Evolutionary conservation across 2,329 filamentous ascomycete genomes (phyloP), one percentile per base, ranked within the genome.

Genomic region (Ophiostoma fasciatum): DNA sequence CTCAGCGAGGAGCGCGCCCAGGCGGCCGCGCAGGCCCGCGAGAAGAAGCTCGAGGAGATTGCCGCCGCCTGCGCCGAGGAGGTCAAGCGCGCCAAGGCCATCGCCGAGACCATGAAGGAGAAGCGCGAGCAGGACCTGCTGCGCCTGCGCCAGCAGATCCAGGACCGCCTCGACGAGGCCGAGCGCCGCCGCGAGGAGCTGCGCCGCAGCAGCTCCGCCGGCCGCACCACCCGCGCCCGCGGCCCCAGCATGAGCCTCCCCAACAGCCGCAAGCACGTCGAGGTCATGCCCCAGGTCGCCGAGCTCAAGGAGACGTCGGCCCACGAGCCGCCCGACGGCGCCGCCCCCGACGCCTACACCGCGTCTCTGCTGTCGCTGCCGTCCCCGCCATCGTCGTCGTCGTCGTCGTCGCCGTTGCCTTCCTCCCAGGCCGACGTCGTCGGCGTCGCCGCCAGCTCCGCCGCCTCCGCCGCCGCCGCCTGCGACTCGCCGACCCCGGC

Each of bases 51-150:
- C 14, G 82, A 80, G 8, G 82, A 87, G 53, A 85, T 88, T 29
- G 80, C 82, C 4, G 79, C 82, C 33, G 69, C 74, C 41, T 88
- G 82, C 51, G 82, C 82, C 15, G 82, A 85, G 54, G 82, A 90
- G 52, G 82, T 90, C 13, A 76, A 80, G 51, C 70, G 81, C 44
- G 82, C 82, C 35, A 88, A 88, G 62, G 78, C 80, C 34, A 68
- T 87, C n/a, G 82, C 82, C 12, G 81, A 84, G 53, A 76, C 71
- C 39, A 84, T 82, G 62, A 85, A 83, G 56, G 78, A 82, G 58
- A 78, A 79, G 53, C 74, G 82, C 44, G 78, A 84, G 50, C 75
- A 77, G 38, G 79, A 87, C 44, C 69, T 81, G 38, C 67, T 66
- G 46, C 74, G 75, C 49, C 66, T 82, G 52, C 73, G 74, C 43